Evolutionary conservation across 768 basidiomycete species (phyloP), one percentile per base, ranked within the genome.

Genomic region (Termitomyces sp.): DNA sequence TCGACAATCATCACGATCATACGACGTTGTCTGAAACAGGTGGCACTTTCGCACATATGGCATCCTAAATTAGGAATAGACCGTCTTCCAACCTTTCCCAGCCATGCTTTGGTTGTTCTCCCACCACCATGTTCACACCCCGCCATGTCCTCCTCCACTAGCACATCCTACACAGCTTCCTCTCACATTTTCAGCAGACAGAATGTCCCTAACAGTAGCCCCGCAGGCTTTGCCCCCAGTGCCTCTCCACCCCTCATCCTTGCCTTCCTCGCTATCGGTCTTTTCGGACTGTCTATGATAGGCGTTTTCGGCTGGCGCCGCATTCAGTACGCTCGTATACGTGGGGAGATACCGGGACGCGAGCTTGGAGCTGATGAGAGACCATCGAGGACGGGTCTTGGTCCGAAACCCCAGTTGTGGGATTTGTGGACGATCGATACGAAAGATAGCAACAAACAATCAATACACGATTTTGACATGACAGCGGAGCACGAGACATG

Each of bases 191-290:
- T 24, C 45, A 12, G 3, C n/a, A 28, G 52, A 42, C 24, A 40
- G 52, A 24, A 3, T 28, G 9, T 32, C 22, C 35, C 38, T n/a
- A 40, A 18, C 33, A 2, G 18, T 1, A 16, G 7, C 33, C 2
- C 39, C 18, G 11, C 9, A 22, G 45, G 9, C 38, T 72, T 78
- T 63, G 66, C 74, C n/a, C 66, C 75, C 1, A 65, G 65, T 1
- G 75, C 73, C 12, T 84, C 84, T 0, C 82, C 84, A 0, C 82
- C 84, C 7, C 75, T 88, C 64, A 81, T 89, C 50, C 76, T 87
- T 40, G 84, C 81, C 2, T 84, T 87, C 66, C 72, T 89, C 28
- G 81, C 82, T n/a, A 78, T 86, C 33, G 84, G 83, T 4, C 66
- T 89, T 18, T 84, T 87, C 63, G 70, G 74, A 20, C 70, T 77